Conservation (phyloP, 2,329 filamentous ascomycete genomes). For the Sporothrix globosa region DNA sequence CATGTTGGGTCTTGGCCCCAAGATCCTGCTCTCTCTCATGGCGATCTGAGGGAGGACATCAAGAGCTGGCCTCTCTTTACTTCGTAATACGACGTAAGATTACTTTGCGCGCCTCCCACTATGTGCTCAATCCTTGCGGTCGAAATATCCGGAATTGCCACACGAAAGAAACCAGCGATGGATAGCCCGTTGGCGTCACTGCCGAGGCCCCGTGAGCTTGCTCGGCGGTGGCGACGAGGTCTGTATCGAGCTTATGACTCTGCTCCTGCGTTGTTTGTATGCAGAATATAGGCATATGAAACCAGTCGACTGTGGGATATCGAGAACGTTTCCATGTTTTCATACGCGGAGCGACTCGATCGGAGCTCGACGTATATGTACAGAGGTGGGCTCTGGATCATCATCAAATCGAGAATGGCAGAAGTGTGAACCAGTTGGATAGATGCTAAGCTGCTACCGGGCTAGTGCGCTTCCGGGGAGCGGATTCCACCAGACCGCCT, state of each 20-base stretch:
- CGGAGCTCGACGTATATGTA: not conserved
- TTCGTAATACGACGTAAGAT: not conserved
- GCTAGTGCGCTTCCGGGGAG: conserved; percentile 22
- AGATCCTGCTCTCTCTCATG: not conserved
- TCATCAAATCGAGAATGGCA: conserved; percentile 15
- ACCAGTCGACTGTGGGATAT: no score
- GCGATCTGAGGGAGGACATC: not conserved
- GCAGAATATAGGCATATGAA: no score
- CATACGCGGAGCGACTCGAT: not conserved
- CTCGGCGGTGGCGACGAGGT: conserved; percentile 10
- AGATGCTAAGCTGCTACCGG: not conserved
- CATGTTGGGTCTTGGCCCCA: conserved; percentile 27
- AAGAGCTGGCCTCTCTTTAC: not conserved
- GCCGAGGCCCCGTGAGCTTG: not conserved
- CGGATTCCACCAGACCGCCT: conserved; percentile 22
- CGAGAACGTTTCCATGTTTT: no score
- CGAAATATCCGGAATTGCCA: not conserved
- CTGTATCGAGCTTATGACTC: not conserved
- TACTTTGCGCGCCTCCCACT: no score
- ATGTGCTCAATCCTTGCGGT: not conserved
- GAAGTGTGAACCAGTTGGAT: not conserved
- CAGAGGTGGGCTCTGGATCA: not conserved
- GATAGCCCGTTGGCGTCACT: not conserved
- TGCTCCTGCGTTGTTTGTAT: not conserved
- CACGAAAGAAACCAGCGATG: not conserved